phyloP scores from a whole-genome alignment of 129 eudicot genomes.

The Mikania micrantha region DNA sequence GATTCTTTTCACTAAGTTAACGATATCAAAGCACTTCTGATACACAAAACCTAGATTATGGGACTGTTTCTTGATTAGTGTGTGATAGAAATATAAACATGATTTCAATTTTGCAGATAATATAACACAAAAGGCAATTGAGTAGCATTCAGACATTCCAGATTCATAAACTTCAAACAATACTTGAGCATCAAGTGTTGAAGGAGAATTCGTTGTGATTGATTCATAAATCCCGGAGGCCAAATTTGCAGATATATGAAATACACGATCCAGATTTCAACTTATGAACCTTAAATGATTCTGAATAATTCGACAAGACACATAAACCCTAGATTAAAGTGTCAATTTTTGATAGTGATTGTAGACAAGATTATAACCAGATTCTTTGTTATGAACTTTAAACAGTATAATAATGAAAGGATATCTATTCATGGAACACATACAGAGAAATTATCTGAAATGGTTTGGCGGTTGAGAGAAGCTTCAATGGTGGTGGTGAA shows the following conservation, averaged over 20 bases:
- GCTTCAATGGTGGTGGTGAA: slow-evolving; percentile 83
- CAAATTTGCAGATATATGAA: neutral
- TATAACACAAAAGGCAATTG: neutral
- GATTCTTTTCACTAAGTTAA: neutral
- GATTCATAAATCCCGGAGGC: neutral
- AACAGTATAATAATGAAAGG: neutral
- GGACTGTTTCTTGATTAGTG: neutral
- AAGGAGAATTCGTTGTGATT: too few relatives aligned
- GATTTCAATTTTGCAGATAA: neutral
- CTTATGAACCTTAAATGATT: neutral
- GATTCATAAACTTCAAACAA: neutral
- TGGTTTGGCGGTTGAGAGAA: slow-evolving; percentile 71
- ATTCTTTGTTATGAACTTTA: too few relatives aligned
- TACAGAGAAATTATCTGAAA: slow-evolving; percentile 81
- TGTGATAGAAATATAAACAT: neutral
- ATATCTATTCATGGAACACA: slow-evolving; percentile 22
- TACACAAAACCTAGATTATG: neutral
- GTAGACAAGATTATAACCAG: neutral
- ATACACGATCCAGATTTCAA: neutral
- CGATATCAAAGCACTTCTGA: neutral
- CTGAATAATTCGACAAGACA: neutral
- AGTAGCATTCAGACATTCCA: neutral
- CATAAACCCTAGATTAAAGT: slow-evolving; percentile 8
- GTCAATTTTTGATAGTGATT: neutral
- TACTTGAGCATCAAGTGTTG: neutral